Base-by-base conservation (phyloP, 768 basidiomycete genomes). In the Rickenella mellea region DNA sequence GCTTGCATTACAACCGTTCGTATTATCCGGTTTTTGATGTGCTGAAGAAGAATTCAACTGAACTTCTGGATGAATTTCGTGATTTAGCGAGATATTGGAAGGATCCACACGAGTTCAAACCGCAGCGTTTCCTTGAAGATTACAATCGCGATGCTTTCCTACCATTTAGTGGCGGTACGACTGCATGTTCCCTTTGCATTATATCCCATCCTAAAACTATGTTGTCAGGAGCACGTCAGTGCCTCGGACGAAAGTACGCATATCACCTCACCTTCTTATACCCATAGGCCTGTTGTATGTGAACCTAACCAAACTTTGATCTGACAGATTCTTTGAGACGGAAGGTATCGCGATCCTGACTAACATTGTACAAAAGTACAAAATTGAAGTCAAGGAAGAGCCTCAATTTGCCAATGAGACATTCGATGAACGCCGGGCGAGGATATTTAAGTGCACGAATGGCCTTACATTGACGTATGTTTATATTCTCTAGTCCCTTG, bases 131-230 rank as follows among this genome's bases (percentile, higher is more conserved):
- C 59, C 54, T 75, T n/a, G 63, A 61, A 27, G 68, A 75, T 36
- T 78, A 71, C 67, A 65, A 69, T 17, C 61, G 66, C 27, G 74
- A 76, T 48, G 76, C 75, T 0, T 76, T 74, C 50, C 28, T 73
- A 21, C 72, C 74, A 3, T 76, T 76, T 51, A 72, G 68, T 41
- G 60, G 54, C 33, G 72, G 71, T 61, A 41, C 42, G 56, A 15
- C 46, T n/a, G 17, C n/a, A n/a, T 8, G 11, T 2, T 15, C 38
- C 21, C 24, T 27, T 17, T 6, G 5, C 29, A 7, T 6, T 29
- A 19, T 43, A 4, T 20, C 12, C 2, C 5, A 17, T 22, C 27
- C 27, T 48, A 15, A 21, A 9, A 24, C n/a, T 20, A 15, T 14
- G 24, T 29, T 6, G 6, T 5, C 40, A 65, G 68, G 68, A 31